Base-by-base conservation (phyloP, 83 land plant genomes). In the Thuja plicata region DNA sequence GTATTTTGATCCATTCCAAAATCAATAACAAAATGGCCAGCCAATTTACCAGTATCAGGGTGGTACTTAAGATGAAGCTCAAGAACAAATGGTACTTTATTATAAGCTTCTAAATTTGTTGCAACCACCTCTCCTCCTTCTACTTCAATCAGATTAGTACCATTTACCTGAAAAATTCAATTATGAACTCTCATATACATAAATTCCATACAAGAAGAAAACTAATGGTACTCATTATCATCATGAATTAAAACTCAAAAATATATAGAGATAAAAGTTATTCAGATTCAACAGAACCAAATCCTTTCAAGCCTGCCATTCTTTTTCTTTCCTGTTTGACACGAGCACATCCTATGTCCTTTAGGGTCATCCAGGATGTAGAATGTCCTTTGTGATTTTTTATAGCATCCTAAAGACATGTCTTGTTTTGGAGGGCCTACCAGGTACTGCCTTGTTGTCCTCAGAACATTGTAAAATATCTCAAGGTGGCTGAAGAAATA, bases 101-200 rank as follows among this genome's bases (percentile, higher is more conserved):
- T 92, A 85, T 93, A 91, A 40, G 95, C 91, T 30, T 71, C 87
- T 87, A 91, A 86, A 85, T 95, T 95, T 34, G 95, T 93, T 8
- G 86, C 89, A 43, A 94, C 95, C 43, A 94, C 90, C 82, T 95
- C 95, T 30, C 97, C 94, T 48, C 92, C 97, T 21, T 86, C 90
- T 86, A 94, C 89, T 89, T 93, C 97, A 4, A 91, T 91, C 41
- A 95, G 76, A 90, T 93, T 87, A 38, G 80, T 76, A n/a, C 87
- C 93, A 91, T 95, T 93, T 27, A 94, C 94, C 95, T 95, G 90
- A 60, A 84, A 52, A 40, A 5, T 16, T 16, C 8, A 78, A 78
- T 17, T 79, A 78, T 15, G 0, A 79, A 79, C 9, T 40, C 83
- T 79, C 45, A 40, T 16, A 38, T 57, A 24, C 19, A 55, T 13